phyloP scores from a whole-genome alignment of 768 basidiomycete species.

The Kwoniella sp. region DNA sequence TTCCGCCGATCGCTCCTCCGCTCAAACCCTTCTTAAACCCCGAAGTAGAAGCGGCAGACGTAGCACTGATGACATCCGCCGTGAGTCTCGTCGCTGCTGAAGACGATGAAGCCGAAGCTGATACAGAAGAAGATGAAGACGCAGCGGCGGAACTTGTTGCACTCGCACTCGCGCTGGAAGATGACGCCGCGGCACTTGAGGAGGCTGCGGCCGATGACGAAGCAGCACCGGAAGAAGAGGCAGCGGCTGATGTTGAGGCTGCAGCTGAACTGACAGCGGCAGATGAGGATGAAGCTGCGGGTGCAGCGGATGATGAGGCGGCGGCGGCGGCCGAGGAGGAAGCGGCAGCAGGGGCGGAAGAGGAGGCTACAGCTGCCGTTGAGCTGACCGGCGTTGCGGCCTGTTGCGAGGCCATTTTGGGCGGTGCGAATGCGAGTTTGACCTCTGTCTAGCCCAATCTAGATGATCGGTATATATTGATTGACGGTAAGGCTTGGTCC shows the following conservation, averaged over 20 bases:
- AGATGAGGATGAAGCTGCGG: slow-evolving; percentile 17
- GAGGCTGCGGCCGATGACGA: slow-evolving; percentile 16
- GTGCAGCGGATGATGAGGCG: slow-evolving; percentile 14
- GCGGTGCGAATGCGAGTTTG: too few relatives aligned
- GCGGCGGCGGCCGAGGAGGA: slow-evolving; percentile 10
- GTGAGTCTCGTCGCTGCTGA: slow-evolving; percentile 59
- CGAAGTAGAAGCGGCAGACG: background rate
- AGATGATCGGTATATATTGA: too few relatives aligned
- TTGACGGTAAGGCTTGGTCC: too few relatives aligned
- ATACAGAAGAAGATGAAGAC: slow-evolving; percentile 32
- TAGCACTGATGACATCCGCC: slow-evolving; percentile 60
- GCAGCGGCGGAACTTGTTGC: slow-evolving; percentile 59
- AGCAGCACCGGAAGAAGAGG: slow-evolving; percentile 12
- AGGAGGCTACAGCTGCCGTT: slow-evolving; percentile 11
- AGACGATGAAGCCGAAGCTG: slow-evolving; percentile 25
- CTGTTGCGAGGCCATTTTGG: slow-evolving; percentile 5
- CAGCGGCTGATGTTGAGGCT: slow-evolving; percentile 15
- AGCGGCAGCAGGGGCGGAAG: slow-evolving; percentile 3
- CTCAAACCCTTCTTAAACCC: slow-evolving; percentile 22
- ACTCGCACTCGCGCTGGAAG: slow-evolving; percentile 54
- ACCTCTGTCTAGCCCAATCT: too few relatives aligned
- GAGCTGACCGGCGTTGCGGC: slow-evolving; percentile 15
- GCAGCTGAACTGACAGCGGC: slow-evolving; percentile 8
- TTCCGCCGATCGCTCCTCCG: slow-evolving; percentile 49
- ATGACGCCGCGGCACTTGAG: slow-evolving; percentile 12